A percentile compares a stretch with the other conserved stretches of the same genome.
Evolutionary conservation across 1,284 basidiomycete species (phyloP).

Genomic region (Rhizoctonia solani): DNA sequence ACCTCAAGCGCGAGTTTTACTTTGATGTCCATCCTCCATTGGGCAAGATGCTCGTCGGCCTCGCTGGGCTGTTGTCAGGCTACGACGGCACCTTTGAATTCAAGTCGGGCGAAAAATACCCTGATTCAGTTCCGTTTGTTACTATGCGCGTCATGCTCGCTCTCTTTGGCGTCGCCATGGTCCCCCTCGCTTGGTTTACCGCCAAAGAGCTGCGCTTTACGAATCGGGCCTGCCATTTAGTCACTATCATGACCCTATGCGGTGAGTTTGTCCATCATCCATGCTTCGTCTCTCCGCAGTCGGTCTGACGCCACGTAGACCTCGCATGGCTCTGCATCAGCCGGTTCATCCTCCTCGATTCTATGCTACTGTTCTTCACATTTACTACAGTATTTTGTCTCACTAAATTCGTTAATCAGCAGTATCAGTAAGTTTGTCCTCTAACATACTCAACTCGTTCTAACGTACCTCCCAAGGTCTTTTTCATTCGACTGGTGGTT

Average conservation of each 20-base stretch:
- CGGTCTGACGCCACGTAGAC: slow-evolving; percentile 55
- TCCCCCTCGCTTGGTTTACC: slow-evolving; percentile 96
- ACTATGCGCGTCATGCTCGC: slow-evolving; percentile 96
- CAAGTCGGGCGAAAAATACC: slow-evolving; percentile 89
- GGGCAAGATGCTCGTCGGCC: slow-evolving; percentile 97
- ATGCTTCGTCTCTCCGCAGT: too few relatives aligned
- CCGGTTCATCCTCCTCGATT: slow-evolving; percentile 95
- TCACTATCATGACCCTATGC: slow-evolving; percentile 90
- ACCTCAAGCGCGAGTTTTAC: slow-evolving; percentile 95
- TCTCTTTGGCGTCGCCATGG: slow-evolving; percentile 91
- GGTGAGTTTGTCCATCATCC: slow-evolving; percentile 57
- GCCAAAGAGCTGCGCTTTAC: slow-evolving; percentile 95
- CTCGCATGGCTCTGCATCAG: slow-evolving; percentile 96
- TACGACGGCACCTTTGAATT: slow-evolving; percentile 94
- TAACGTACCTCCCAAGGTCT: slow-evolving; percentile 54
- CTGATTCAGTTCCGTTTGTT: slow-evolving; percentile 84
- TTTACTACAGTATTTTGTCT: slow-evolving; percentile 95
- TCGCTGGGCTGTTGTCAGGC: slow-evolving; percentile 88
- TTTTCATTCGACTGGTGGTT: slow-evolving; percentile 97
- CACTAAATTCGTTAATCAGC: slow-evolving; percentile 96
- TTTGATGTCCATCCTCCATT: slow-evolving; percentile 98
- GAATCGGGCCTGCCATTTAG: slow-evolving; percentile 85
- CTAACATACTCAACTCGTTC: background rate
- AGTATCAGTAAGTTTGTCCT: slow-evolving; percentile 69
- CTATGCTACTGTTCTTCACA: slow-evolving; percentile 98